phyloP scores from a whole-genome alignment of 2,329 filamentous ascomycete genomes.

The Malbranchea zuffiana region DNA sequence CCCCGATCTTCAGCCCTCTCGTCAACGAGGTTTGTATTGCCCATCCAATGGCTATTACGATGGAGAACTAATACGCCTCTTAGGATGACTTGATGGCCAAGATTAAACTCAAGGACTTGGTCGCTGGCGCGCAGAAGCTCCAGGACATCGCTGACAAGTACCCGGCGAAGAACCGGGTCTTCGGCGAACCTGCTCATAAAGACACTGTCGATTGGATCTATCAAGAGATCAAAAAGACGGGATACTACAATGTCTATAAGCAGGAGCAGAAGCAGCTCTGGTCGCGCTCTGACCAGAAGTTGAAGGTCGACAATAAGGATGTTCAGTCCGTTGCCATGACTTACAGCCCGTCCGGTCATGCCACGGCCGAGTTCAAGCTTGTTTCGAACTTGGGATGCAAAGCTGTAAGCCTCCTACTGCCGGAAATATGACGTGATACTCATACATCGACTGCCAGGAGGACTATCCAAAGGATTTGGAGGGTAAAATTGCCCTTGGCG shows the following conservation, averaged over 20 bases:
- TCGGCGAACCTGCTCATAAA: constrained; percentile 16
- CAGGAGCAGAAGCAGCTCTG: constrained; percentile 15
- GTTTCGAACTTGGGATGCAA: constrained; percentile 55
- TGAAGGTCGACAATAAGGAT: constrained; percentile 13
- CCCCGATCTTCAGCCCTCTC: constrained; percentile 4
- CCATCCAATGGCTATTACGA: not conserved
- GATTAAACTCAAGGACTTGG: constrained; percentile 17
- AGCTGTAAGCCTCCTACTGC: constrained; percentile 20
- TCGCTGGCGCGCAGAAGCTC: constrained; percentile 15
- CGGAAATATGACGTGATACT: not conserved
- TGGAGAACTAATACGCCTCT: constrained; percentile 4
- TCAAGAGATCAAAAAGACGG: constrained; percentile 12
- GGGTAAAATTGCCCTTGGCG: constrained; percentile 59
- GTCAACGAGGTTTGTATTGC: constrained; percentile 4
- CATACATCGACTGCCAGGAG: not conserved
- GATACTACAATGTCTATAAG: constrained; percentile 16
- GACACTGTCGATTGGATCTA: constrained; percentile 15
- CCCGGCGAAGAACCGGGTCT: constrained; percentile 19
- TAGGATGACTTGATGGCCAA: constrained; percentile 17
- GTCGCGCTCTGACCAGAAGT: constrained; percentile 9
- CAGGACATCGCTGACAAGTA: constrained; percentile 17
- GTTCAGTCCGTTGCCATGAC: constrained; percentile 13
- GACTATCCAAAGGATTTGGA: constrained; percentile 13
- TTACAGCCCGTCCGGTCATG: constrained; percentile 13
- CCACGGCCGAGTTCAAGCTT: constrained; percentile 38